Conservation (phyloP, 2,329 filamentous ascomycete genomes). For the Cladophialophora psammophila region DNA sequence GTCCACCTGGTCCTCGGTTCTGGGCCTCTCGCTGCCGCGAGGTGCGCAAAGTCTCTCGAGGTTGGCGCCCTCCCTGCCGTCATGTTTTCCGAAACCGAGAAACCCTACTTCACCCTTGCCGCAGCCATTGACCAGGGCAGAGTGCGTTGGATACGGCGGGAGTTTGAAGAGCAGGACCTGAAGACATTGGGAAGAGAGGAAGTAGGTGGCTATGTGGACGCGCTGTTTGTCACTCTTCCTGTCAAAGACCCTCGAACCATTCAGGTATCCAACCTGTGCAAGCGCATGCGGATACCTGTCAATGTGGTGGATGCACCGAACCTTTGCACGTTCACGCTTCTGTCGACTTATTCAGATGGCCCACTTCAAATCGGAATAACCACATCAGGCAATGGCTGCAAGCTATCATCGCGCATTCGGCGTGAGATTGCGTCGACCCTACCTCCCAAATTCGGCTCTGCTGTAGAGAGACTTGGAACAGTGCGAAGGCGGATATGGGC, state of each 20-base stretch:
- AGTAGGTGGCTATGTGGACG: constrained; percentile 80
- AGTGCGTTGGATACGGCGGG: constrained; percentile 51
- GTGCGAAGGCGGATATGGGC: constrained; percentile 75
- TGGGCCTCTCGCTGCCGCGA: constrained; percentile 83
- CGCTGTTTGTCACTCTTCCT: constrained; percentile 82
- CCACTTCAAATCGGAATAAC: constrained; percentile 95
- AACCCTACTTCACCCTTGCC: constrained; percentile 65
- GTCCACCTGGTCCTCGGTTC: constrained; percentile 83
- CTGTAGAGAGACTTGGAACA: constrained; percentile 78
- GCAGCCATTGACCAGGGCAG: constrained; percentile 53
- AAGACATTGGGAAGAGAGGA: constrained; percentile 79
- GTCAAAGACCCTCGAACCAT: constrained; percentile 57
- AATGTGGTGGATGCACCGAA: constrained; percentile 89
- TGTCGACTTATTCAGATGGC: constrained; percentile 88
- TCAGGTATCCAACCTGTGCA: constrained; percentile 78
- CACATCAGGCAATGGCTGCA: constrained; percentile 93
- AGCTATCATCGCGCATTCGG: constrained; percentile 86
- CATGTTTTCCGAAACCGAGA: constrained; percentile 71
- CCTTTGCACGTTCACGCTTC: constrained; percentile 86
- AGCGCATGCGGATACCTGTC: constrained; percentile 81
- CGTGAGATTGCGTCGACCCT: constrained; percentile 85
- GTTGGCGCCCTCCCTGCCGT: constrained; percentile 83
- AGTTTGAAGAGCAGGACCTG: constrained; percentile 75
- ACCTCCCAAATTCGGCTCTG: constrained; percentile 75
- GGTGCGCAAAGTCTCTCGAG: constrained; percentile 79